A percentile compares a stretch with the other conserved stretches of the same genome.
phyloP scores from a whole-genome alignment of 2,329 filamentous ascomycete species.

The Hymenoscyphus occultus region DNA sequence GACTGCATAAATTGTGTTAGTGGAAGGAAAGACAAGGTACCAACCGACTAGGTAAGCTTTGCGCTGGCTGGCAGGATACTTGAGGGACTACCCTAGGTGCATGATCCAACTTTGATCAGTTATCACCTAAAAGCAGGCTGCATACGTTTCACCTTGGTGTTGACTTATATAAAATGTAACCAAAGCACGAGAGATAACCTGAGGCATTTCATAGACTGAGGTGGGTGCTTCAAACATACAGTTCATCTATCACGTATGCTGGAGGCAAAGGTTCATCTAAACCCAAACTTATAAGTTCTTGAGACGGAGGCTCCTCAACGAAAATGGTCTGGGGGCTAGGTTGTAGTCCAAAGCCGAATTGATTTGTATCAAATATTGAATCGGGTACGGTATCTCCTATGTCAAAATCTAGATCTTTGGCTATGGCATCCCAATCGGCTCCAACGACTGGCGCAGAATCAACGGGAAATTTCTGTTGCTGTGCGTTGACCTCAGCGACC shows the following conservation, averaged over 20 bases:
- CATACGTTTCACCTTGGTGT: neutral
- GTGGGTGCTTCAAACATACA: conserved; percentile 52
- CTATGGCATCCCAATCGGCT: conserved; percentile 26
- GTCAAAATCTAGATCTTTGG: conserved; percentile 29
- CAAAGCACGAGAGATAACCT: neutral
- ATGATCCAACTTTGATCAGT: conserved; percentile 1
- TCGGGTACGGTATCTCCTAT: conserved; percentile 23
- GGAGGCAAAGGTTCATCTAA: conserved; percentile 78
- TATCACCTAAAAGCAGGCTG: neutral
- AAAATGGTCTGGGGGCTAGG: conserved; percentile 11
- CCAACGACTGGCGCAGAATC: conserved; percentile 11
- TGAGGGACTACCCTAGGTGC: conserved; percentile 1
- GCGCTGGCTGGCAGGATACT: neutral
- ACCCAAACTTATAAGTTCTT: conserved; percentile 71
- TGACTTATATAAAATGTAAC: neutral
- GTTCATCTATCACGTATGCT: conserved; percentile 74
- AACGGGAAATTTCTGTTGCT: conserved; percentile 15
- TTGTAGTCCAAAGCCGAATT: conserved; percentile 20
- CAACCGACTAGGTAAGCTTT: neutral
- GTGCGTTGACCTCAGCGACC: conserved; percentile 41
- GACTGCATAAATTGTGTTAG: conserved; percentile 43
- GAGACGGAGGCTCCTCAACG: conserved; percentile 47
- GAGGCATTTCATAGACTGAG: conserved; percentile 16
- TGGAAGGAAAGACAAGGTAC: neutral
- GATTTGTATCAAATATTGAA: conserved; percentile 20